A percentile compares a stretch with the other conserved stretches of the same genome.
phyloP scores from a whole-genome alignment of 768 basidiomycete genomes.

The Termitomyces sp. region DNA sequence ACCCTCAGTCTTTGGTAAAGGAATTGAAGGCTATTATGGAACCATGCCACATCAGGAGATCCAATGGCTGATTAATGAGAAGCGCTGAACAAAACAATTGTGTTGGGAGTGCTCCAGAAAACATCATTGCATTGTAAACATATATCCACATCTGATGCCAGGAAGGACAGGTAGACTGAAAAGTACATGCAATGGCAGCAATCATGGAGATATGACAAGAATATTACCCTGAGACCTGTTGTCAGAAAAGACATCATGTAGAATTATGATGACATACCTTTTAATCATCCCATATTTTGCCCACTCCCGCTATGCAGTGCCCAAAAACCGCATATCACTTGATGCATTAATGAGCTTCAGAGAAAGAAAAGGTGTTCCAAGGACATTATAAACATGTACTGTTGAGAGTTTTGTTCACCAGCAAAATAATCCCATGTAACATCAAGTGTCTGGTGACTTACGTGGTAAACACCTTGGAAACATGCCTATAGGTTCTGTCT shows the following conservation, averaged over 20 bases:
- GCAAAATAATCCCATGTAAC: neutral
- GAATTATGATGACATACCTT: constrained; percentile 27
- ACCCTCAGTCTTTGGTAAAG: too few species aligned
- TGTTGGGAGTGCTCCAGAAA: constrained; percentile 43
- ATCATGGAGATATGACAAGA: constrained; percentile 53
- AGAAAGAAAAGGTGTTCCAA: constrained; percentile 14
- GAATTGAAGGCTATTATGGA: too few species aligned
- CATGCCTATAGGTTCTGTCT: neutral
- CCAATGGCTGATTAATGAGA: too few species aligned
- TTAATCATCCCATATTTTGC: constrained; percentile 51
- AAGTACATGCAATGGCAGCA: constrained; percentile 51
- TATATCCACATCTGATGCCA: constrained; percentile 40
- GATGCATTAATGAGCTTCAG: constrained; percentile 30
- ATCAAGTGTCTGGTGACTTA: neutral
- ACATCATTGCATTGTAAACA: constrained; percentile 51
- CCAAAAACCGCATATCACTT: constrained; percentile 26
- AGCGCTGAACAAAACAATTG: constrained; percentile 42
- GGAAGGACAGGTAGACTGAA: constrained; percentile 40
- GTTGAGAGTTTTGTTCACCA: neutral
- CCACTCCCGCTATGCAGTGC: constrained; percentile 52
- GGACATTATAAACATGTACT: constrained; percentile 27
- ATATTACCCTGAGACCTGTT: constrained; percentile 27
- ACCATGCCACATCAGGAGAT: too few species aligned
- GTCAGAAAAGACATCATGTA: constrained; percentile 4
- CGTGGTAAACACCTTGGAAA: neutral